A percentile compares a stretch with the other conserved stretches of the same genome.
Evolutionary conservation across 805 yeast species (phyloP).

Genomic region (Candida ulmi): DNA sequence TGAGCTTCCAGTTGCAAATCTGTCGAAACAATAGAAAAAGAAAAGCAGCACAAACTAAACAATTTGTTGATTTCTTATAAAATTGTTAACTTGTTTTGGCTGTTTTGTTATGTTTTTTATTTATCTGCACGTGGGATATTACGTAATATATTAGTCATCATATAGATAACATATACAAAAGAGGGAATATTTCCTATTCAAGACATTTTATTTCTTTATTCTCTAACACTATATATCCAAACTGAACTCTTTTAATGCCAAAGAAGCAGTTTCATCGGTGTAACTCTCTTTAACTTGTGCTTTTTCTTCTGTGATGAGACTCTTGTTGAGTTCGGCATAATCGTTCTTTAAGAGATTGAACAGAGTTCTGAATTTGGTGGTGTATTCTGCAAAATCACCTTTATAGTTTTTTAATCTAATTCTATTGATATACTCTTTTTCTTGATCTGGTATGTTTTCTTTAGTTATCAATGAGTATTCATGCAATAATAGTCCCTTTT

Average conservation of each 20-base stretch:
- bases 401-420: conserved; percentile 21
- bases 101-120: too few relatives aligned
- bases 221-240: background rate
- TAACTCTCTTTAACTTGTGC: background rate
- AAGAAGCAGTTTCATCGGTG: conserved; percentile 2
- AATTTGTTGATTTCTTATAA: too few relatives aligned
- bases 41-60: background rate
- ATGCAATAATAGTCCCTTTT: conserved; percentile 13
- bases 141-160: background rate
- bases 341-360: conserved; percentile 8
- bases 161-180: too few relatives aligned
- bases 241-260: conserved; percentile 7
- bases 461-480: conserved; percentile 13
- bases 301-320: background rate
- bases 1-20: too few relatives aligned
- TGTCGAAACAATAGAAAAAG: background rate
- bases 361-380: conserved; percentile 13
- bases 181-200: too few relatives aligned
- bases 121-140: background rate
- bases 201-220: background rate
- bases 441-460: conserved; percentile 9
- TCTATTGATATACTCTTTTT: conserved; percentile 12
- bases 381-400: conserved; percentile 23
- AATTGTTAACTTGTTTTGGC: too few relatives aligned
- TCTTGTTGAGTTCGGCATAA: conserved; percentile 3